phyloP scores from a whole-genome alignment of 139 green algal species.

The Chlamydomonas sp. region DNA sequence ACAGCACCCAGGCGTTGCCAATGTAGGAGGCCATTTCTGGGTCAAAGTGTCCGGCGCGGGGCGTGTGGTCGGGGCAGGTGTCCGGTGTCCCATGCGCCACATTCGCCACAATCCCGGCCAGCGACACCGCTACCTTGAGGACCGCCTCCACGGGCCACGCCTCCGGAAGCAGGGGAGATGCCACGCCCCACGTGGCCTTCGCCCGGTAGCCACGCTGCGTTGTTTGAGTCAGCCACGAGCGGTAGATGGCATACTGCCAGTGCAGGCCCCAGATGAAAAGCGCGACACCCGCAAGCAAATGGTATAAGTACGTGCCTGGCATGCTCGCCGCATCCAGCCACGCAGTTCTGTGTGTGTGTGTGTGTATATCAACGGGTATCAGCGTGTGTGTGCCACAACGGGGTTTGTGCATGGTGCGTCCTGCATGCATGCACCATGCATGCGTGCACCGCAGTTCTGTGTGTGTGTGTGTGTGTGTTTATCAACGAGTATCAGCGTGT shows the following conservation, averaged over 20 bases:
- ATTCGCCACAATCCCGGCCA: neutral
- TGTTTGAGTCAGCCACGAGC: neutral
- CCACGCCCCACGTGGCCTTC: neutral
- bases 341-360: neutral
- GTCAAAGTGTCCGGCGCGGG: slow-evolving; percentile 10
- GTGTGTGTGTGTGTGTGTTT: neutral
- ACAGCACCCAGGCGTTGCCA: slow-evolving; percentile 10
- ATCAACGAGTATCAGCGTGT: neutral
- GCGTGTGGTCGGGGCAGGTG: slow-evolving; percentile 3
- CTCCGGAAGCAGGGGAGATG: neutral
- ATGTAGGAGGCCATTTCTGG: neutral
- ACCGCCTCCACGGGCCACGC: slow-evolving; percentile 6
- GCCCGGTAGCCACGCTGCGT: neutral
- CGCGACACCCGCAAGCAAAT: neutral
- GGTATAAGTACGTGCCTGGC: neutral
- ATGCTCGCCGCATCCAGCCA: slow-evolving; percentile 3
- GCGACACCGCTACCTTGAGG: neutral
- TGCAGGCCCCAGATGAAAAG: slow-evolving; percentile 2
- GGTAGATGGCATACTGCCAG: neutral
- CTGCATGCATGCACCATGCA: too few relatives aligned
- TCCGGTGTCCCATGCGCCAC: neutral
- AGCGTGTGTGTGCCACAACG: too few relatives aligned
- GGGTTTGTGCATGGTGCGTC: too few relatives aligned
- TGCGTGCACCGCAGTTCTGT: neutral
- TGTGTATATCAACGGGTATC: too few relatives aligned